Evolutionary conservation across 208 protist genomes (phyloP).

Genomic region (Sergeia podlipaevii): DNA sequence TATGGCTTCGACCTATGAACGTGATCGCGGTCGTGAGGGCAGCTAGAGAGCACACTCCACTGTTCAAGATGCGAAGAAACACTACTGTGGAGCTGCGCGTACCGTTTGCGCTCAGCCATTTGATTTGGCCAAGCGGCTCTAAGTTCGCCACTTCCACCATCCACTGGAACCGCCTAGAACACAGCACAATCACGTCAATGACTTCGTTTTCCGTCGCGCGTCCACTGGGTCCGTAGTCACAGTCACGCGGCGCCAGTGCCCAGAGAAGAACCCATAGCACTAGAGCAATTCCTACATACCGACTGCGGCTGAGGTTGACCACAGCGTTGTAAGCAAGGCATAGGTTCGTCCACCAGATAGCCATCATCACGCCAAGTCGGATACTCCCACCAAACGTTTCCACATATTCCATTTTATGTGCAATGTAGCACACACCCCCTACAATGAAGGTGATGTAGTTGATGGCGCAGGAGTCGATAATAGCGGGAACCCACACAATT

Average conservation of each 20-base stretch:
- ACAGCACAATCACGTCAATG: slow-evolving; percentile 5
- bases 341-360: slow-evolving; percentile 62
- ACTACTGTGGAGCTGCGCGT: background rate
- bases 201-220: background rate
- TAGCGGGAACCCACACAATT: slow-evolving; percentile 77
- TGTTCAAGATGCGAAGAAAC: slow-evolving; percentile 12
- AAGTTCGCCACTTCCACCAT: background rate
- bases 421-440: slow-evolving; percentile 29
- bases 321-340: slow-evolving; percentile 37
- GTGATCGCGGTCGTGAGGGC: slow-evolving; percentile 14
- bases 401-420: slow-evolving; percentile 38
- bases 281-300: slow-evolving; percentile 49
- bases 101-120: background rate
- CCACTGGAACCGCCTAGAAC: slow-evolving; percentile 5
- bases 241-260: slow-evolving; percentile 8
- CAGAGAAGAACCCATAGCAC: slow-evolving; percentile 21
- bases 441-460: slow-evolving; percentile 67
- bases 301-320: slow-evolving; percentile 34
- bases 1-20: slow-evolving; percentile 19
- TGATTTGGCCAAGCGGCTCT: background rate
- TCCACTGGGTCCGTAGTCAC: background rate
- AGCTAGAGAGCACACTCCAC: background rate
- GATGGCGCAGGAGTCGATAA: slow-evolving; percentile 69
- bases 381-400: slow-evolving; percentile 18
- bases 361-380: slow-evolving; percentile 43